phyloP scores from a whole-genome alignment of 305 asterid species.

The Fraxinus sp. region DNA sequence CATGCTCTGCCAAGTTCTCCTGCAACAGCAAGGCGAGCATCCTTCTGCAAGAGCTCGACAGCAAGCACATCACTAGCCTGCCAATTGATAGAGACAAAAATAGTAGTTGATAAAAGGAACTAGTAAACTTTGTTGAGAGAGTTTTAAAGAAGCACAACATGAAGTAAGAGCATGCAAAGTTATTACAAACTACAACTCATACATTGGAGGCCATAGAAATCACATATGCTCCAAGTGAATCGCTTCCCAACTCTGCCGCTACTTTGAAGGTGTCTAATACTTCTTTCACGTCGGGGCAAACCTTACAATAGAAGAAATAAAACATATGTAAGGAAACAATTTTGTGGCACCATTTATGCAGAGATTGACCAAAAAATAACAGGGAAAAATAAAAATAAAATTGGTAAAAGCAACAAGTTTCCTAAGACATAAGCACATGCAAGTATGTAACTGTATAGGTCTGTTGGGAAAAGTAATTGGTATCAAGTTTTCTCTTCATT shows the following conservation, averaged over 20 bases:
- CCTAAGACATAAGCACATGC: neutral
- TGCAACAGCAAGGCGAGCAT: slow-evolving; percentile 76
- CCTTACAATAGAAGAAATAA: slow-evolving; percentile 38
- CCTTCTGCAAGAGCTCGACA: slow-evolving; percentile 95
- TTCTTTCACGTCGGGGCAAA: slow-evolving; percentile 80
- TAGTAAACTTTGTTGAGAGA: slow-evolving; percentile 3
- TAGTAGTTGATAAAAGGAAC: slow-evolving; percentile 19
- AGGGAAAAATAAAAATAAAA: neutral
- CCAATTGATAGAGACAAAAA: slow-evolving; percentile 32
- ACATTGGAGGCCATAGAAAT: slow-evolving; percentile 97
- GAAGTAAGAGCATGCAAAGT: slow-evolving; percentile 5
- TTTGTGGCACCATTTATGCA: slow-evolving; percentile 1
- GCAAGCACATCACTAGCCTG: slow-evolving; percentile 99
- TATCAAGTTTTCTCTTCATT: neutral
- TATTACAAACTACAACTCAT: slow-evolving; percentile 24
- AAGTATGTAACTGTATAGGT: neutral
- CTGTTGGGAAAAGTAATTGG: neutral
- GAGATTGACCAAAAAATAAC: neutral
- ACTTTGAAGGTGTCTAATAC: slow-evolving; percentile 92
- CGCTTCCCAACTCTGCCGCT: slow-evolving; percentile 92
- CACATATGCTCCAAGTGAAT: slow-evolving; percentile 94
- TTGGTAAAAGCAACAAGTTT: neutral
- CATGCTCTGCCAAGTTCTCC: slow-evolving; percentile 81
- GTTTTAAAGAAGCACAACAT: neutral
- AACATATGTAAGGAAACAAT: neutral